Percentiles rank a stretch among this genome's conserved stretches.
Conservation (phyloP, 352 stramenopile genomes). For the Globisporangium radiosum region DNA sequence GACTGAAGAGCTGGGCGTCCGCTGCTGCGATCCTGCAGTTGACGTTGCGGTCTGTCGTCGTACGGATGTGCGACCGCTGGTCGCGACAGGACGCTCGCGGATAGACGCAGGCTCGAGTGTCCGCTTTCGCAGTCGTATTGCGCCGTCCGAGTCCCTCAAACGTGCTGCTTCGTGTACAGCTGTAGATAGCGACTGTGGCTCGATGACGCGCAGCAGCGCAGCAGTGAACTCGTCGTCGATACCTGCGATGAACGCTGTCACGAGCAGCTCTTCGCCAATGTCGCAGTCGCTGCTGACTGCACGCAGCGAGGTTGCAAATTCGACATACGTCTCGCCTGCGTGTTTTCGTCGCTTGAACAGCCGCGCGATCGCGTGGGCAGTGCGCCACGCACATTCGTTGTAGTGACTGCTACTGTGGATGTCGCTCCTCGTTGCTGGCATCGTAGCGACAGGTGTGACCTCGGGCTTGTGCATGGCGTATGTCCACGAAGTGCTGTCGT, state of each 20-base stretch:
- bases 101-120: neutral
- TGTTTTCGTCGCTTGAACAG: slow-evolving; percentile 11
- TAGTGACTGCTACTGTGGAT: neutral
- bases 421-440: neutral
- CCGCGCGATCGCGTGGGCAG: slow-evolving; percentile 4
- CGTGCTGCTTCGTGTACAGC: slow-evolving; percentile 7
- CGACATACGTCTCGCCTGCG: slow-evolving; percentile 7
- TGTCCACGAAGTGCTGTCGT: neutral
- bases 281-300: neutral
- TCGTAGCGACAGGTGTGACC: neutral
- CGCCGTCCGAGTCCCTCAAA: slow-evolving; percentile 6
- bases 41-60: neutral
- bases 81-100: neutral
- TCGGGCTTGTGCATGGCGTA: neutral
- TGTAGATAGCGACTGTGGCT: slow-evolving; percentile 1
- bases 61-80: slow-evolving; percentile 1
- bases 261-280: slow-evolving; percentile 6
- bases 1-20: neutral
- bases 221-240: slow-evolving; percentile 12
- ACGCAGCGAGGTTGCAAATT: slow-evolving; percentile 3
- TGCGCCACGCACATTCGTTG: slow-evolving; percentile 1
- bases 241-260: slow-evolving; percentile 10
- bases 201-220: slow-evolving; percentile 7
- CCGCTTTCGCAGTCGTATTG: neutral
- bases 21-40: neutral